Conservation (phyloP, 768 basidiomycete species). For the Cyclocybe cylindracea region DNA sequence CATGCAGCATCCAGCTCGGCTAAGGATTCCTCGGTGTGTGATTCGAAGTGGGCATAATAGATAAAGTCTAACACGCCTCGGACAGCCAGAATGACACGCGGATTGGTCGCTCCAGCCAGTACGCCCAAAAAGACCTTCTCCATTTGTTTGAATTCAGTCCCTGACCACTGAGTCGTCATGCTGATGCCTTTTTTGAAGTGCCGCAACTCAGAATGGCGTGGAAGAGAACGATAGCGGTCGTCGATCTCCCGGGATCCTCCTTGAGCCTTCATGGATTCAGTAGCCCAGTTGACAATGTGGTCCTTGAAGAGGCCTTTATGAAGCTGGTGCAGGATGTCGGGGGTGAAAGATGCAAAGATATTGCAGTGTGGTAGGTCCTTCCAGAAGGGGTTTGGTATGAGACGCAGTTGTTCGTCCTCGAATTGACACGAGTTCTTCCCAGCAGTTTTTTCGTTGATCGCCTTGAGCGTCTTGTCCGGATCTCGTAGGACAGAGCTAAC, state of each 20-base stretch:
- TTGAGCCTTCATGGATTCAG: slow-evolving; percentile 14
- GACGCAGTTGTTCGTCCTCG: slow-evolving; percentile 9
- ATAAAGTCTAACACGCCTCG: slow-evolving; percentile 36
- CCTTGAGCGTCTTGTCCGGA: slow-evolving; percentile 1
- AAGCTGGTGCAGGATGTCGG: slow-evolving; percentile 49
- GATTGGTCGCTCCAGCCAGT: slow-evolving; percentile 24
- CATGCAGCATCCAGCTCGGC: slow-evolving; percentile 20
- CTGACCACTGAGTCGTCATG: slow-evolving; percentile 41
- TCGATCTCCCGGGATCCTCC: slow-evolving; percentile 12
- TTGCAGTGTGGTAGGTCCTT: slow-evolving; percentile 35
- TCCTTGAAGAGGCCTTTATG: slow-evolving; percentile 52
- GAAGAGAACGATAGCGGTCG: slow-evolving; percentile 9
- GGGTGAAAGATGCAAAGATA: slow-evolving; percentile 41
- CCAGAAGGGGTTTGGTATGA: slow-evolving; percentile 41
- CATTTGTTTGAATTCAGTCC: slow-evolving; percentile 41
- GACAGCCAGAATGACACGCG: slow-evolving; percentile 18
- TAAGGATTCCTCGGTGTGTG: slow-evolving; percentile 28
- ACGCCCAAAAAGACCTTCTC: slow-evolving; percentile 32
- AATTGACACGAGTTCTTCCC: slow-evolving; percentile 5
- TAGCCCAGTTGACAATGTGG: slow-evolving; percentile 37
- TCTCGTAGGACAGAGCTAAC: neutral
- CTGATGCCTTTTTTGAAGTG: slow-evolving; percentile 47
- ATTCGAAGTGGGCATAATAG: slow-evolving; percentile 29
- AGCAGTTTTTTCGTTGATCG: neutral
- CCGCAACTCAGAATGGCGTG: slow-evolving; percentile 21